phyloP scores from a whole-genome alignment of 208 protist species.

The Leishmania aethiopica region DNA sequence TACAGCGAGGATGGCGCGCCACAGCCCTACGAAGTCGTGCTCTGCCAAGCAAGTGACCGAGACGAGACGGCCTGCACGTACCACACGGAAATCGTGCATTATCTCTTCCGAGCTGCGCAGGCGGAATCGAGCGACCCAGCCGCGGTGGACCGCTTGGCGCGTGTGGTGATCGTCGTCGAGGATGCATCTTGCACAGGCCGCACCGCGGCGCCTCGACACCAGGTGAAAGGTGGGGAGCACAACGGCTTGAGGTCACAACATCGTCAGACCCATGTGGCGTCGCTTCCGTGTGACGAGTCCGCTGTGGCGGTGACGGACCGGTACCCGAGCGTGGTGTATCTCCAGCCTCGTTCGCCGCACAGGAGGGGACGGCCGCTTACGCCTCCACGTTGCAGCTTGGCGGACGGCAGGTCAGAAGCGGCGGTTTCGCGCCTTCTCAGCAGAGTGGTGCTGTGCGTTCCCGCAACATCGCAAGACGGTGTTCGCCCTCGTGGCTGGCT shows the following conservation, averaged over 20 bases:
- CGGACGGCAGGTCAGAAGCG: background rate
- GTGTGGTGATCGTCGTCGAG: constrained; percentile 30
- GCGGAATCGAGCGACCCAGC: background rate
- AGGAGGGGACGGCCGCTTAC: background rate
- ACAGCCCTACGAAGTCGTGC: constrained; percentile 7
- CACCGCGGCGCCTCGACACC: background rate
- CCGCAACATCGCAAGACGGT: constrained; percentile 66
- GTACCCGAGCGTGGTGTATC: constrained; percentile 24
- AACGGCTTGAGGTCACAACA: background rate
- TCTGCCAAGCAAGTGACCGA: constrained; percentile 18
- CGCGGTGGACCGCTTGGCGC: constrained; percentile 2
- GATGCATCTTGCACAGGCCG: constrained; percentile 2
- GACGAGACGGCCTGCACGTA: constrained; percentile 17
- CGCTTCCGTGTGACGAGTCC: background rate
- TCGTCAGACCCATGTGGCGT: background rate
- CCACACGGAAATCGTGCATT: constrained; percentile 38
- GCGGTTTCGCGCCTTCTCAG: background rate
- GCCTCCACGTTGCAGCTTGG: background rate
- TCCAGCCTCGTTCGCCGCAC: background rate
- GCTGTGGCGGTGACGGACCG: constrained; percentile 25
- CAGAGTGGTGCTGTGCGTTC: constrained; percentile 65
- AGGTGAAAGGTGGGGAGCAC: background rate
- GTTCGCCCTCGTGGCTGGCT: constrained; percentile 51
- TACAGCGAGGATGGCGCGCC: background rate
- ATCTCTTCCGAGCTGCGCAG: constrained; percentile 10